These are phyloP conservation scores for Diaporthe aspalathi DNA, from an alignment of 2,329 filamentous ascomycete genomes.

Conservation along the genomic window DNA sequence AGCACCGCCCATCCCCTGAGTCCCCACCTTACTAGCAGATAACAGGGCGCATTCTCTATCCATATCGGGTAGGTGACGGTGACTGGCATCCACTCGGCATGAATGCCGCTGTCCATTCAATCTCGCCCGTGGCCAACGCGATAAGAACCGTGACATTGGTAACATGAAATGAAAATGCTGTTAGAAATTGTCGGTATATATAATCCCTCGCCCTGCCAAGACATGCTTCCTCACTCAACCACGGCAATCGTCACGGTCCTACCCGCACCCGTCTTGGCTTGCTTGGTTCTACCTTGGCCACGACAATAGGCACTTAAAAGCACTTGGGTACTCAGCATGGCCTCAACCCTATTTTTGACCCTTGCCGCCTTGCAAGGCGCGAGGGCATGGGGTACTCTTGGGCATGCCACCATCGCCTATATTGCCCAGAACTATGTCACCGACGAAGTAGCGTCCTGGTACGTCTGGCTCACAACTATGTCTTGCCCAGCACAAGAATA, in stretches of 20 bases:
- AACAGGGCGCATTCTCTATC: not conserved
- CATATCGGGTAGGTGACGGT: constrained; percentile 15
- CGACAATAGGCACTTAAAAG: not conserved
- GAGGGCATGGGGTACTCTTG: constrained; percentile 44
- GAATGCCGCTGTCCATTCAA: not conserved
- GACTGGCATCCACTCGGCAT: not conserved
- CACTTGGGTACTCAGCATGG: constrained; percentile 17
- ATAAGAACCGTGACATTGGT: not conserved
- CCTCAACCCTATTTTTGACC: constrained; percentile 31
- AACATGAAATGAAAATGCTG: too few relatives aligned
- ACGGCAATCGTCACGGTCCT: constrained; percentile 22
- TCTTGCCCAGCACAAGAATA: not conserved
- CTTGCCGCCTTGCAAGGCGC: constrained; percentile 34
- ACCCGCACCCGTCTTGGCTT: constrained; percentile 25
- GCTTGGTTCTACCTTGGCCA: not conserved
- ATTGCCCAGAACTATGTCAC: constrained; percentile 52
- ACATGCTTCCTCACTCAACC: not conserved
- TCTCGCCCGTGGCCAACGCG: not conserved
- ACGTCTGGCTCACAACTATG: not conserved
- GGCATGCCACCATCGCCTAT: constrained; percentile 54
- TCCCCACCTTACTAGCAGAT: constrained; percentile 17
- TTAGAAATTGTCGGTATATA: not conserved
- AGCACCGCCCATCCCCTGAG: not conserved
- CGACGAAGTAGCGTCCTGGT: constrained; percentile 46
- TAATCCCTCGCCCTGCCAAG: constrained; percentile 2